Conservation (phyloP, 257 asterid species). For the Rauvolfia tetraphylla region DNA sequence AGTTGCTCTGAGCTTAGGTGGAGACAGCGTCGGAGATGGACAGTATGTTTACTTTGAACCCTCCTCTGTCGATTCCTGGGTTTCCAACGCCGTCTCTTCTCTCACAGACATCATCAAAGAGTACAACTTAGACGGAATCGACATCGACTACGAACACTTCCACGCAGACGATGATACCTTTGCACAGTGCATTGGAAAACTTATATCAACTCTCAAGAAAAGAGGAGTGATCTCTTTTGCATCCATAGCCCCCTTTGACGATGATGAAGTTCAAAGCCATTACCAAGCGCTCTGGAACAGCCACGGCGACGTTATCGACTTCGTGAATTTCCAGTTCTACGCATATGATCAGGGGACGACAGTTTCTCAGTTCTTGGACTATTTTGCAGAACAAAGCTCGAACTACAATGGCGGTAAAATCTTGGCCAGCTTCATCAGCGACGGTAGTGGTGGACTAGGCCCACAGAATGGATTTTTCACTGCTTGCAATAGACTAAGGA, state of each 20-base stretch:
- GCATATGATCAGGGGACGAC: conserved; percentile 66
- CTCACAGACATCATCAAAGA: conserved; percentile 43
- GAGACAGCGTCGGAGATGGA: conserved; percentile 50
- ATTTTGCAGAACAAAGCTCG: conserved; percentile 41
- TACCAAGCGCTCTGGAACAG: conserved; percentile 62
- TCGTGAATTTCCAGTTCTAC: conserved; percentile 76
- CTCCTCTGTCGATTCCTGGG: conserved; percentile 49
- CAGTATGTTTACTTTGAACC: conserved; percentile 53
- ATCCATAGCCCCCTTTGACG: conserved; percentile 78
- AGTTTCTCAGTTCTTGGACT: conserved; percentile 47
- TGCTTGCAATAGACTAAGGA: conserved; percentile 48
- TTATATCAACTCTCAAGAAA: conserved; percentile 43
- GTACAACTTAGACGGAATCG: conserved; percentile 63
- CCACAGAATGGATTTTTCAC: conserved; percentile 59
- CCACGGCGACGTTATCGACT: conserved; percentile 49
- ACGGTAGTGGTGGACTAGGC: conserved; percentile 55
- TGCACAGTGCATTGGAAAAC: conserved; percentile 47
- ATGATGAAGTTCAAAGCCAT: conserved; percentile 56
- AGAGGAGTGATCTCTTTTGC: conserved; percentile 57
- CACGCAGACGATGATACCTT: conserved; percentile 43
- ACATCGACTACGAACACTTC: conserved; percentile 76
- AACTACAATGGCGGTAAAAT: conserved; percentile 59
- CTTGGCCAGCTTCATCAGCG: conserved; percentile 54
- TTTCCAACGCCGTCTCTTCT: conserved; percentile 70
- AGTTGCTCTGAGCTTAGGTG: conserved; percentile 65